Base-by-base conservation (phyloP, 768 basidiomycete genomes). In the Vishniacozyma victoriae region DNA sequence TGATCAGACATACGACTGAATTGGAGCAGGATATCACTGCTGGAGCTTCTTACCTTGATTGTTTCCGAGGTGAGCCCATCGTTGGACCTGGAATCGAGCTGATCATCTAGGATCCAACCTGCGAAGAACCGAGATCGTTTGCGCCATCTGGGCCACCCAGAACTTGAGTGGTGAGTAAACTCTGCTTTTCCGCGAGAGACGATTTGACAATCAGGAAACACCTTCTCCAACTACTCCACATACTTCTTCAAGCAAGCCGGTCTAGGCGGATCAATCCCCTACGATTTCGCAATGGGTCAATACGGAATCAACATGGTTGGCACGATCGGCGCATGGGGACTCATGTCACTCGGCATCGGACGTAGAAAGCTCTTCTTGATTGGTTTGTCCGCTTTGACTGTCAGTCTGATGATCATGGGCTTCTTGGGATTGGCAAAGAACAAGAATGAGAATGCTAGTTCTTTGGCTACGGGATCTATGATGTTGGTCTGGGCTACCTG, bases 1-100 rank as follows among this genome's bases (percentile, higher is more conserved):
- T 74, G 70, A 72, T 73, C 52, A 47, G 62, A 29, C 72, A 74
- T 52, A 73, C 74, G 25, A 73, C 69, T 31, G 71, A 67, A 42
- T 35, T 74, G 18, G 75, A 75, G 56, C 66, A 63, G 49, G 49
- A 63, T 23, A 57, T 64, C 41, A 59, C 65, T 2, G 46, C 52
- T 3, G 74, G 74, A 2, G 58, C 71, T 2, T 59, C 55, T 9
- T 76, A 75, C 59, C 16, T 63, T 9, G 74, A 76, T 52, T 74
- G 74, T 62, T 75, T 73, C 67, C 55, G 55, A 35, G 73, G 73
- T 3, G 57, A n/a, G n/a, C n/a, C n/a, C n/a, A n/a, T n/a, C n/a
- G n/a, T n/a, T n/a, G n/a, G n/a, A n/a, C n/a, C n/a, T n/a, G n/a
- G n/a, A n/a, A n/a, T n/a, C n/a, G n/a, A n/a, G n/a, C n/a, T n/a